Conservation (phyloP, 345 rosid species). For the Balakata baccata region DNA sequence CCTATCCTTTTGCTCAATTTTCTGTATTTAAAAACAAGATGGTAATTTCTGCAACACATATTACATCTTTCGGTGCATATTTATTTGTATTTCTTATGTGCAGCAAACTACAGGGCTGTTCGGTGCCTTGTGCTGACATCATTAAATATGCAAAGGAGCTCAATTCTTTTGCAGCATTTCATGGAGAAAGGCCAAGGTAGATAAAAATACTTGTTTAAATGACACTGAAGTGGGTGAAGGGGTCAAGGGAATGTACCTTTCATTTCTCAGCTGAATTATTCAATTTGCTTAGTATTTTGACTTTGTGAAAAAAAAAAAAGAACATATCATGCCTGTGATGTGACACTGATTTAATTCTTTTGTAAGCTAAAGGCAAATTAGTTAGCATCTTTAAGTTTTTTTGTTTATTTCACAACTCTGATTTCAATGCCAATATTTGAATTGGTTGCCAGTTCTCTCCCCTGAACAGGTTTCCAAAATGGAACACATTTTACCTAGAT, state of each 20-base stretch:
- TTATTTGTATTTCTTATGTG: conserved; percentile 3
- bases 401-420: not conserved
- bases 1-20: not conserved
- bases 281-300: not conserved
- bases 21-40: not conserved
- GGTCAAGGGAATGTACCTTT: not conserved
- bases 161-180: conserved; percentile 66
- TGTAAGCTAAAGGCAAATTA: not conserved
- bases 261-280: not conserved
- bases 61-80: not conserved
- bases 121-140: conserved; percentile 76
- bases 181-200: conserved; percentile 70
- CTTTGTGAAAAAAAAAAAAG: not conserved
- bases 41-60: not conserved
- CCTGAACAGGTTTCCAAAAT: conserved; percentile 67
- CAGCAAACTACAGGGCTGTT: conserved; percentile 95
- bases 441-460: conserved; percentile 61
- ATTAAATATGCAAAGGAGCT: conserved; percentile 67
- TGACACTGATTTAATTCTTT: not conserved
- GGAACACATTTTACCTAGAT: conserved; percentile 69
- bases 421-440: conserved; percentile 32
- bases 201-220: not conserved
- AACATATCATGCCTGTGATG: no score
- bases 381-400: not conserved
- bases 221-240: not conserved